Evolutionary conservation across 805 yeast species (phyloP), one percentile per base, ranked within the genome.

Genomic region (Wickerhamiella siamensis): DNA sequence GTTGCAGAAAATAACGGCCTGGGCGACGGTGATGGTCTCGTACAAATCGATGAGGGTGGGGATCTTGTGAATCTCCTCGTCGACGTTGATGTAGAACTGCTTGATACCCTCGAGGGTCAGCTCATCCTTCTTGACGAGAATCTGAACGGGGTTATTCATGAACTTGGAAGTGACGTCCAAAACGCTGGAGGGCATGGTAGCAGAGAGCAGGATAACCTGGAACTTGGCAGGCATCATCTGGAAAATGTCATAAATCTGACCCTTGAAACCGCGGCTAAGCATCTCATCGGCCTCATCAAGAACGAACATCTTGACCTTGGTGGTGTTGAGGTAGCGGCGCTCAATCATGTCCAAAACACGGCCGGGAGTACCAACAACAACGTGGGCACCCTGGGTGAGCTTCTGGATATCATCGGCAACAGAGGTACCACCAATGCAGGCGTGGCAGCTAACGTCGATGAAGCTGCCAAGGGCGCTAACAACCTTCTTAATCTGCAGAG

Each of bases 201-300:
- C 98, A 52, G 88, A 77, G 49, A 91, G 82, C 47, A 88, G 83
- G 26, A 91, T 95, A 50, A 87, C 95, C 69, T 91, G 98, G 51
- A 91, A 79, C 43, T 81, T 72, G 47, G 79, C 76, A 46, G 96
- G 97, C 59, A 91, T 71, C 63, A 77, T 77, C 52, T 80, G 72
- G 74, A 83, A 91, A 50, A 91, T 83, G 62, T 91, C 88, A 70
- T 87, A 83, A 52, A 91, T 88, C 66, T 87, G 96, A 58, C 83
- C 91, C 68, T 83, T 83, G 72, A 88, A 88, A 45, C 98, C 98
- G 47, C 83, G 72, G 38, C 83, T 75, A 62, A 88, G 74, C 77
- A 88, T 74, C 72, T 91, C 97, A 72, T 88, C 98, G 58, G 97
- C 97, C 71, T 88, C 98, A 69, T 88, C 98, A 59, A 91, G 72